Base-by-base conservation (phyloP, 768 basidiomycete species). In the Amanita brunnescens region DNA sequence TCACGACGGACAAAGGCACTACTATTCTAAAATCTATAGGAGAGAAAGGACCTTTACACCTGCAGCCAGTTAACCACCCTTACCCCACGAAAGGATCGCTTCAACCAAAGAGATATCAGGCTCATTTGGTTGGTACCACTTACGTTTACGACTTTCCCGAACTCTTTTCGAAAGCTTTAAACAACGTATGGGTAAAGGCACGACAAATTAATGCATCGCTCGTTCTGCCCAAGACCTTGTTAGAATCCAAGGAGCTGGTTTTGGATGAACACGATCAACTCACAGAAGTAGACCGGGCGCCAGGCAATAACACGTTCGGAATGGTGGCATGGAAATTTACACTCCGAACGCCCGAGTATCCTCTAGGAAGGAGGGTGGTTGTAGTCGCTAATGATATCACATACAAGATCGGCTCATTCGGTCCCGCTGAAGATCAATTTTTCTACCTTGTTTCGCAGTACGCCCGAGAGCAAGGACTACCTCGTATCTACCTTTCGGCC, bases 111-210 rank as follows among this genome's bases (percentile, higher is more conserved):
- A 92, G 96, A 56, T 98, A 98, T 73, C 95, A 98, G 64, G 96
- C 96, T 20, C 96, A 99, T 67, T 80, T 97, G 53, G 85, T 96
- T 58, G 96, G 96, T 48, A 99, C 96, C 26, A 99, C 96, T 46
- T 99, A 98, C 65, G 94, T 89, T 29, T 98, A 98, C 69, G 96
- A 98, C 70, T 99, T 98, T 85, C 96, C 96, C 37, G 96, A 96
- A 61, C 81, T 99, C 56, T 99, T 98, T 77, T 86, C 93, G 34
- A 98, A 98, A 72, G 93, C 95, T 6, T 73, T 98, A 54, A 88
- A 92, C 62, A 91, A 93, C 61, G 77, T 92, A 55, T 99, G 96
- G 96, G 71, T 78, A 56, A 82, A 84, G 59, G 81, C 81, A 39
- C 80, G 85, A 35, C 67, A 71, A 35, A 69, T 67, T 23, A 79